Base-by-base conservation (phyloP, 2,329 filamentous ascomycete genomes). In the Westerdykella aurantiaca region DNA sequence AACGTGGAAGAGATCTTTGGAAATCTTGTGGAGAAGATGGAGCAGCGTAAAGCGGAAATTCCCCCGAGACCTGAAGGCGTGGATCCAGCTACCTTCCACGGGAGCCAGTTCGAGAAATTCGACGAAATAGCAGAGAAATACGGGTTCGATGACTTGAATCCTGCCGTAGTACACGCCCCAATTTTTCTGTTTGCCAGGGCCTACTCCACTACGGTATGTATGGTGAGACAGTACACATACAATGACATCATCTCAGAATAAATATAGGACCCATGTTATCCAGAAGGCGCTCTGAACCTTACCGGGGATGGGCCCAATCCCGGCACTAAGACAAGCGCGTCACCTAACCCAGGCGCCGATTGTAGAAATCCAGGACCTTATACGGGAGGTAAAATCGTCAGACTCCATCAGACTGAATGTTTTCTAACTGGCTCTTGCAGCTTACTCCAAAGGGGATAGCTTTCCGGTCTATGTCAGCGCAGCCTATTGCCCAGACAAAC, bases 401-500 rank as follows among this genome's bases (percentile, higher is more conserved):
- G 25, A 9, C 25, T 3, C 29, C 16, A 23, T 22, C 31, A 21
- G 39, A 21, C 34, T 14, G 18, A 34, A 9, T 35, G n/a, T n/a
- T n/a, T n/a, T n/a, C n/a, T n/a, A n/a, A 21, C 14, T 42, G 10
- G 35, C 17, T 14, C 34, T 5, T 7, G 17, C 13, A 43, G 41
- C n/a, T 13, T 43, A 43, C 25, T 43, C 41, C 7, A 21, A 21
- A 18, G 41, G 41, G 13, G 13, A 22, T 18, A 34, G 2, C 3
- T 43, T 43, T 17, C 41, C 41, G 3, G 35, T 43, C 18, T 43
- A 43, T 14, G 41, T 43, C 5, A n/a, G 29, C 14, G 35, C 35
- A 5, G n/a, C 41, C 3, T 38, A 29, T 5, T 43, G 34, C 21
- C 14, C 18, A 13, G 23, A 33, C n/a, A 34, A 18, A 31, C 6